Percentiles rank a stretch among this genome's conserved stretches.
These are phyloP conservation scores for Trichoderma sp. DNA, from an alignment of 2,329 filamentous ascomycete genomes.

Conservation along the genomic window DNA sequence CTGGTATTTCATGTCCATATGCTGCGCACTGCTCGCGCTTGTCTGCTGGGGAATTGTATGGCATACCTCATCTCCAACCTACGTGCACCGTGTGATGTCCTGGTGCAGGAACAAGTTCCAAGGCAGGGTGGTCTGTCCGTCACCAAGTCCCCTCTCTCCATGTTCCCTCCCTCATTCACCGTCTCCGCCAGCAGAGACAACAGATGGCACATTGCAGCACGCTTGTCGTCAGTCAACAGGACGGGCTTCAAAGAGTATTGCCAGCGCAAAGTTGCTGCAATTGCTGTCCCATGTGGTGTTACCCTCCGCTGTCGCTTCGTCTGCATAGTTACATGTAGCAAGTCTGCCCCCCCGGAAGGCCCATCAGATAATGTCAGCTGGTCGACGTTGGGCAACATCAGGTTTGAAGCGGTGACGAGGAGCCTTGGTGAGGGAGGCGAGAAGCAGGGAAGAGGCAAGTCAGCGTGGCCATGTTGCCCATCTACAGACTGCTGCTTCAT, in stretches of 20 bases:
- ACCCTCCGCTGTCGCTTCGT: constrained; percentile 12
- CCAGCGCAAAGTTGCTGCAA: constrained; percentile 23
- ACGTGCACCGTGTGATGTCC: no score
- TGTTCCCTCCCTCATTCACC: not conserved
- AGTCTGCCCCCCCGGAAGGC: not conserved
- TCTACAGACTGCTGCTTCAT: not conserved
- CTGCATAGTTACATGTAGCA: not conserved
- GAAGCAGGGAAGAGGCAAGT: not conserved
- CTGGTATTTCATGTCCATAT: not conserved
- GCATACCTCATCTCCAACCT: no score
- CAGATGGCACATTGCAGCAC: not conserved
- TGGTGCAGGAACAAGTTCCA: no score
- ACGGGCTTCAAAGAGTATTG: not conserved
- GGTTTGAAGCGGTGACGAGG: constrained; percentile 14
- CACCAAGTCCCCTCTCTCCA: not conserved
- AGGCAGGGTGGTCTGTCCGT: no score
- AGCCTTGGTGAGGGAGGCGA: not conserved
- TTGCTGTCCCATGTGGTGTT: constrained; percentile 11
- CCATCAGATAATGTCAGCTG: constrained; percentile 1
- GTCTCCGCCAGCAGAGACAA: no score
- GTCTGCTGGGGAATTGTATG: no score
- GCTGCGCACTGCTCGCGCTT: no score
- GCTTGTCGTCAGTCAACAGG: not conserved
- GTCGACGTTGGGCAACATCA: constrained; percentile 18
- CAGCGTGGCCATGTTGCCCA: not conserved